phyloP scores from a whole-genome alignment of 148 eudicot genomes.

The Talinum fruticosum region DNA sequence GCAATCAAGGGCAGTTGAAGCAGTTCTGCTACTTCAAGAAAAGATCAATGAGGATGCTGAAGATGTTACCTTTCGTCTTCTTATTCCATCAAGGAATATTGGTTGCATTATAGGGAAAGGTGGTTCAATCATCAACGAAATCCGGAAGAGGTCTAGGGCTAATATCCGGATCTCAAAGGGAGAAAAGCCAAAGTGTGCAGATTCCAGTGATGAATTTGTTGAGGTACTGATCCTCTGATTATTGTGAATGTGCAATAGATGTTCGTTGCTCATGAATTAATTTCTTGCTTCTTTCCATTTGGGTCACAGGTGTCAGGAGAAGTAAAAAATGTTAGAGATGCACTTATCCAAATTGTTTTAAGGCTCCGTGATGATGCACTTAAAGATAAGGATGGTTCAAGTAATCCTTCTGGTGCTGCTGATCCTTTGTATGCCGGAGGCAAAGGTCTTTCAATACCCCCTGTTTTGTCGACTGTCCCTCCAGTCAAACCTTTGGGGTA shows the following conservation, averaged over 20 bases:
- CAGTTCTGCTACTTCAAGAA: constrained; percentile 84
- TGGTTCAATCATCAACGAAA: constrained; percentile 89
- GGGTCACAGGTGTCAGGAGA: constrained; percentile 63
- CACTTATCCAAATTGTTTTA: constrained; percentile 77
- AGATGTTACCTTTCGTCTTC: constrained; percentile 51
- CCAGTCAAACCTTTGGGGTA: constrained; percentile 50
- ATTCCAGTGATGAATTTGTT: constrained; percentile 60
- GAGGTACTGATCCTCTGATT: constrained; percentile 44
- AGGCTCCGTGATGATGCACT: constrained; percentile 85
- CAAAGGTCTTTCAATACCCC: constrained; percentile 51
- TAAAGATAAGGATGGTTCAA: constrained; percentile 52
- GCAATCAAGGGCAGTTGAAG: constrained; percentile 87
- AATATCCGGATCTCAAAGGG: constrained; percentile 76
- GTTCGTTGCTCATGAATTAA: neutral
- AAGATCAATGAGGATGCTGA: constrained; percentile 91
- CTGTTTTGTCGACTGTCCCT: constrained; percentile 47
- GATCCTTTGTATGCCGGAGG: constrained; percentile 54
- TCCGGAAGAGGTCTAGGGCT: constrained; percentile 75
- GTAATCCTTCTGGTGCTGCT: constrained; percentile 42
- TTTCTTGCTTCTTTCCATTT: constrained; percentile 1
- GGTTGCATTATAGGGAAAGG: constrained; percentile 89
- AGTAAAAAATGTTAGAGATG: constrained; percentile 75
- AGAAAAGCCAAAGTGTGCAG: constrained; percentile 63
- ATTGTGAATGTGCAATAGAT: neutral
- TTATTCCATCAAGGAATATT: constrained; percentile 72